Evolutionary conservation across 2,329 filamentous ascomycete species (phyloP), one percentile per base, ranked within the genome.

Genomic region (Reticulascus tulasneorum): DNA sequence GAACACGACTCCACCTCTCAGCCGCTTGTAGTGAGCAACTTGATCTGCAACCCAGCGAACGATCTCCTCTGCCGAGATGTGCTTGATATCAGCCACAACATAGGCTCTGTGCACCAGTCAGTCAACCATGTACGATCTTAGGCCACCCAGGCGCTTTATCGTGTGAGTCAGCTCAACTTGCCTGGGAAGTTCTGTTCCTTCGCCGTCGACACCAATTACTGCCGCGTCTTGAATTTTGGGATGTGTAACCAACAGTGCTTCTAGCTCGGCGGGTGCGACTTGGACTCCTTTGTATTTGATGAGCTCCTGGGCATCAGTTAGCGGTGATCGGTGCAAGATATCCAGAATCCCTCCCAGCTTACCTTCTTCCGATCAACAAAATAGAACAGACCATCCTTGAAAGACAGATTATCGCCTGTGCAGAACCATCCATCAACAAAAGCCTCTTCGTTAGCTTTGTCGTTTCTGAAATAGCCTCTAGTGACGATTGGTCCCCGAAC

Each of bases 291-390:
- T 69, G 47, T 67, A 70, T 47, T 71, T 71, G 52, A 71, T 68
- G 36, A 71, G 81, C 46, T 76, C 82, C 67, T 89, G 13, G 6
- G 5, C 2, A 4, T 12, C n/a, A 17, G 18, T 35, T 9, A 39
- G 37, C n/a, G 4, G 6, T 12, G 16, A n/a, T n/a, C n/a, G n/a
- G n/a, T n/a, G n/a, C n/a, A n/a, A n/a, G n/a, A n/a, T n/a, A n/a
- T n/a, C n/a, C n/a, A n/a, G n/a, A n/a, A n/a, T n/a, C n/a, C n/a
- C n/a, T n/a, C n/a, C n/a, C n/a, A 4, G 37, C 45, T 44, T 36
- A 57, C 77, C 68, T 87, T 89, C 40, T 86, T 80, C 10, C 86
- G 77, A 52, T 93, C 87, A 1, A 87, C 88, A 47, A 94, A 86
- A 62, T 78, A 87, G 49, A 89, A 82, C 33, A 80, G 77, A 12